Conservation (phyloP, 1,284 basidiomycete genomes). For the Trametes pubescens region DNA sequence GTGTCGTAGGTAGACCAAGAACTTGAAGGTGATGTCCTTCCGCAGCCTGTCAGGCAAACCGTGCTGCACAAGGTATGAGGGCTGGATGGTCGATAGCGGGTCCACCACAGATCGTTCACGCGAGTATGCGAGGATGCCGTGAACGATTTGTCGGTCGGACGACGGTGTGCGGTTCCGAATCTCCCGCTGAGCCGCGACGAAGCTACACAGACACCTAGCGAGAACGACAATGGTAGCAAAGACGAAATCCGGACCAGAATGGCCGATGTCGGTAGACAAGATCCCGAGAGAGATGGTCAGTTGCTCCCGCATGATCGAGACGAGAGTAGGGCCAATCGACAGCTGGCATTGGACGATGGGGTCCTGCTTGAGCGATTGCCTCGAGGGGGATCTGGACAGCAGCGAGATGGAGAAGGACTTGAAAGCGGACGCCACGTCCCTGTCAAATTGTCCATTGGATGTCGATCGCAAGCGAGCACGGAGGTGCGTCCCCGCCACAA, state of each 20-base stretch:
- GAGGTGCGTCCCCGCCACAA: slow-evolving; percentile 4
- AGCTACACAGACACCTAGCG: slow-evolving; percentile 7
- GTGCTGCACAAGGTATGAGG: slow-evolving; percentile 79
- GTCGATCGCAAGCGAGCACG: slow-evolving; percentile 11
- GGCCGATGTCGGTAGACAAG: slow-evolving; percentile 29
- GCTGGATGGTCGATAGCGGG: slow-evolving; percentile 79
- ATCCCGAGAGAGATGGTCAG: slow-evolving; percentile 22
- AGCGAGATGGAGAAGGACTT: slow-evolving; percentile 19
- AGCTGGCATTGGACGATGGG: slow-evolving; percentile 17
- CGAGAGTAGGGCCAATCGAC: slow-evolving; percentile 22
- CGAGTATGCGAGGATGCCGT: slow-evolving; percentile 58
- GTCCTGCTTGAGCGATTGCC: slow-evolving; percentile 24
- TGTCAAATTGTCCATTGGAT: not conserved
- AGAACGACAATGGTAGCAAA: slow-evolving; percentile 29
- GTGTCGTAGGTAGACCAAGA: slow-evolving; percentile 76
- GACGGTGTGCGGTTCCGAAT: slow-evolving; percentile 1
- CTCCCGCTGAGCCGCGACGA: slow-evolving; percentile 9
- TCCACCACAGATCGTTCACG: slow-evolving; percentile 64
- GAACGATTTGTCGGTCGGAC: slow-evolving; percentile 46
- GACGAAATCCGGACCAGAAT: slow-evolving; percentile 32
- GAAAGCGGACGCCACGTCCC: slow-evolving; percentile 13
- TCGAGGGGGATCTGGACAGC: slow-evolving; percentile 11
- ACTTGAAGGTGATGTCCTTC: slow-evolving; percentile 69
- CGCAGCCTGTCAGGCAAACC: slow-evolving; percentile 73
- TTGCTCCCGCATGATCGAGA: slow-evolving; percentile 9